Base-by-base conservation (phyloP, 495 filamentous ascomycete genomes). In the Neurospora pannonica region DNA sequence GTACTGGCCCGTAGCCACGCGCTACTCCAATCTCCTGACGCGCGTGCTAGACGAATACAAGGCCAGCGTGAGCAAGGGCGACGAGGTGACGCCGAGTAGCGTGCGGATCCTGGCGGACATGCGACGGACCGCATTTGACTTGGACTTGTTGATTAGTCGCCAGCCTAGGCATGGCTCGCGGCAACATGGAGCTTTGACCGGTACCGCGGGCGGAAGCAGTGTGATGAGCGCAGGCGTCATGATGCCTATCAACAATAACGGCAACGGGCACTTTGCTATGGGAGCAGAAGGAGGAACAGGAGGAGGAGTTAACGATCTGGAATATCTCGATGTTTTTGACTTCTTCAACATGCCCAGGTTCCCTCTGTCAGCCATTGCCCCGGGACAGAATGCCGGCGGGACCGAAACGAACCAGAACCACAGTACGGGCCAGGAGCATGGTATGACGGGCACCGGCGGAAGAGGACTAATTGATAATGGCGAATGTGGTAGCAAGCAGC, bases 271-370 rank as follows among this genome's bases (percentile, higher is more conserved):
- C 5, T 60, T 60, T 60, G 21, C 11, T 15, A 60, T 28, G 48
- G 48, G 48, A 60, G 11, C 42, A 42, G 28, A 8, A 70, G 39
- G 13, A 31, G 54, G 4, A 24, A 8, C 24, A 40, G 28, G 8
- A 43, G 39, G 54, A 67, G 31, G 24, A 34, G 54, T 91, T 10
- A 93, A 94, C 79, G 92, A 97, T 72, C 84, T 96, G 13, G 94
- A 97, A 76, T 97, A 95, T 77, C 83, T 97, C n/a, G 93, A 97
- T 78, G 92, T 97, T 3, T 97, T 97, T 80, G 92, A 94, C 75
- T 97, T 95, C 83, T 97, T 97, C 85, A 97, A 97, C 81, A 88
- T 96, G 62, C 94, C 94, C 5, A 85, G 93, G 21, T 84, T 96
- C 9, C 91, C 92, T 5, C 54, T 67, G 13, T 67, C 54, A 17